These are phyloP conservation scores for Aspergillus campestris DNA, from an alignment of 495 filamentous ascomycete genomes.

Conservation along the genomic window DNA sequence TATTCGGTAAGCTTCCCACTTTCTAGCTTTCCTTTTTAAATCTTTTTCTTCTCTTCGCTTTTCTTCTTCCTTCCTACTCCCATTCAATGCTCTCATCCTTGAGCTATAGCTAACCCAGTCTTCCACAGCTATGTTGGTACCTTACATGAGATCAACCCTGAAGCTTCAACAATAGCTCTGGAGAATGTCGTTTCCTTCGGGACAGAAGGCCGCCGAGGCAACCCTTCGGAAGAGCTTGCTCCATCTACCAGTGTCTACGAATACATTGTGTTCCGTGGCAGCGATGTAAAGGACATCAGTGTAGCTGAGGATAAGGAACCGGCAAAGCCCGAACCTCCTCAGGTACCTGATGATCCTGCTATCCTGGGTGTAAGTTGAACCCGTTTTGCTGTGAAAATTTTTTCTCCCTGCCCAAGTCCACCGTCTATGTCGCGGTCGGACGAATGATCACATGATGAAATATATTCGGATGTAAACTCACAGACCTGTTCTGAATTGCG, in stretches of 20 bases:
- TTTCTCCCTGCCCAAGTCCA: constrained; percentile 6
- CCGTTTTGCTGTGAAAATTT: background rate
- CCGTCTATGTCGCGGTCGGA: constrained; percentile 5
- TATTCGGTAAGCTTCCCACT: constrained; percentile 61
- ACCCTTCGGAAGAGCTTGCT: constrained; percentile 70
- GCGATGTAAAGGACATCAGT: constrained; percentile 95
- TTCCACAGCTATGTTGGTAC: constrained; percentile 78
- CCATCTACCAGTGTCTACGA: constrained; percentile 84
- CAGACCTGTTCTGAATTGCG: constrained; percentile 66
- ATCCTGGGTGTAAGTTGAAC: constrained; percentile 83
- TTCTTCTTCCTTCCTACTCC: background rate
- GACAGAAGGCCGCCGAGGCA: constrained; percentile 78
- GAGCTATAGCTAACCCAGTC: constrained; percentile 15
- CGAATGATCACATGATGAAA: constrained; percentile 52
- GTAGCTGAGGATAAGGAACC: constrained; percentile 79
- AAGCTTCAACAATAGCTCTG: constrained; percentile 89
- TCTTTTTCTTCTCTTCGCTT: constrained; percentile 1
- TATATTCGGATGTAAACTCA: constrained; percentile 49
- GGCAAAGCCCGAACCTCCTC: constrained; percentile 53
- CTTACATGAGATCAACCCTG: constrained; percentile 95
- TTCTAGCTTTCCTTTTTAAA: background rate
- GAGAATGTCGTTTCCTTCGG: constrained; percentile 91
- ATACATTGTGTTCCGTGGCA: constrained; percentile 98
- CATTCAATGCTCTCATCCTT: background rate
- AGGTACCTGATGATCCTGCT: constrained; percentile 89